These are phyloP conservation scores for Tolypocladium cylindrosporum DNA, from an alignment of 2,329 filamentous ascomycete species.

Conservation along the genomic window DNA sequence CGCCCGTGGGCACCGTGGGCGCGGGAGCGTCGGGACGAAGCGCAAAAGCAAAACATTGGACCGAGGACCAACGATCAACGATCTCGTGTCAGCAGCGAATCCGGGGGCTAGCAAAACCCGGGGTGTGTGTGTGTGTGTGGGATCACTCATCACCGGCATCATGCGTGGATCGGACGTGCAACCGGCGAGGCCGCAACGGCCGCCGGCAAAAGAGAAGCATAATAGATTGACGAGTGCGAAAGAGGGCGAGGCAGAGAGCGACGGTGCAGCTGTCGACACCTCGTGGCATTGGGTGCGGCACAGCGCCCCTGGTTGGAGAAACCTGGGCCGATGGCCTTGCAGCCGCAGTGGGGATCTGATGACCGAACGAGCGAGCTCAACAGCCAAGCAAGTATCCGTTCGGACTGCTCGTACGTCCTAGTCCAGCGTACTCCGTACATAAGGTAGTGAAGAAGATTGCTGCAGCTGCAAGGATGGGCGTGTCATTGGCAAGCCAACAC, in stretches of 20 bases:
- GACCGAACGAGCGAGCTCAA: background rate
- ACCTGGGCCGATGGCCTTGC: background rate
- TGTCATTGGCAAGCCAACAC: background rate
- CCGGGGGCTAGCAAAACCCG: background rate
- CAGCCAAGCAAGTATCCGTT: background rate
- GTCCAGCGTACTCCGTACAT: no score
- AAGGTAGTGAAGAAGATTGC: background rate
- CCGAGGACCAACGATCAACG: background rate
- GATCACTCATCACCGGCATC: background rate
- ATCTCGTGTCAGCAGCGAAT: background rate
- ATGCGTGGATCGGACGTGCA: background rate
- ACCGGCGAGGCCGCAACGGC: background rate
- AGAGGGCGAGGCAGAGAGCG: background rate
- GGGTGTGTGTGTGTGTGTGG: background rate
- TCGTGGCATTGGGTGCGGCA: background rate
- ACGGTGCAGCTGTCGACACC: background rate
- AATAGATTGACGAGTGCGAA: background rate
- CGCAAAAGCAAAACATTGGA: background rate
- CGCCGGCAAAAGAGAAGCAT: background rate
- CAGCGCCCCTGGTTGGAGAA: background rate
- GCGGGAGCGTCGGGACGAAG: slow-evolving; percentile 1
- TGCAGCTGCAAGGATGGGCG: background rate
- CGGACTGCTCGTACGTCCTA: background rate
- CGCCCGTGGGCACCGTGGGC: background rate
- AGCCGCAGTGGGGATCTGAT: background rate